phyloP scores from a whole-genome alignment of 257 asterid species.

The Solanum rostratum region DNA sequence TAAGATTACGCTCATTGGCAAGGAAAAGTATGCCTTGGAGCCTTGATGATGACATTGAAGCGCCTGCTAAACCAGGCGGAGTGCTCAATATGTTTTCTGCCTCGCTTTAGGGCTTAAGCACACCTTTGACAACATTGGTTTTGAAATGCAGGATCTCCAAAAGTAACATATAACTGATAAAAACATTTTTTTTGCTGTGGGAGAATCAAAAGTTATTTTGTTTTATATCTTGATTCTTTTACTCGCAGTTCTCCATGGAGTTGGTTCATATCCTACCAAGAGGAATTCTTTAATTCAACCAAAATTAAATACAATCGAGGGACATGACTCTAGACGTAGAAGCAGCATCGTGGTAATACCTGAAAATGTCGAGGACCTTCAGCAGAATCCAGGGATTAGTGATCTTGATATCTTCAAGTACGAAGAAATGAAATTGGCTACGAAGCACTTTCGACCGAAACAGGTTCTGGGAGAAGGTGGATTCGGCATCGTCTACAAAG shows the following conservation, averaged over 20 bases:
- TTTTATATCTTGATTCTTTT: not conserved
- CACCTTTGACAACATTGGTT: not conserved
- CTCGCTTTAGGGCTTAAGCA: not conserved
- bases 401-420: constrained; percentile 78
- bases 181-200: not conserved
- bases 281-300: constrained; percentile 21
- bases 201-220: not conserved
- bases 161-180: not conserved
- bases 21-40: too few relatives aligned
- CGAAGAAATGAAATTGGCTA: constrained; percentile 89
- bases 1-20: not conserved
- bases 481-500: constrained; percentile 81
- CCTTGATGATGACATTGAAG: too few relatives aligned
- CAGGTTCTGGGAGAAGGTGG: constrained; percentile 94
- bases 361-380: constrained; percentile 58
- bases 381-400: constrained; percentile 53
- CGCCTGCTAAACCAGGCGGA: too few relatives aligned
- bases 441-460: constrained; percentile 70
- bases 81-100: too few relatives aligned
- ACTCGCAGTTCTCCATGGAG: constrained; percentile 14
- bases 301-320: constrained; percentile 1
- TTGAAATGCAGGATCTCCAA: not conserved
- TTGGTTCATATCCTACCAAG: constrained; percentile 22
- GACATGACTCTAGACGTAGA: constrained; percentile 7
- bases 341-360: constrained; percentile 39